phyloP scores from a whole-genome alignment of 371 early-diverging fungal species.

The Conidiobolus incongruus region DNA sequence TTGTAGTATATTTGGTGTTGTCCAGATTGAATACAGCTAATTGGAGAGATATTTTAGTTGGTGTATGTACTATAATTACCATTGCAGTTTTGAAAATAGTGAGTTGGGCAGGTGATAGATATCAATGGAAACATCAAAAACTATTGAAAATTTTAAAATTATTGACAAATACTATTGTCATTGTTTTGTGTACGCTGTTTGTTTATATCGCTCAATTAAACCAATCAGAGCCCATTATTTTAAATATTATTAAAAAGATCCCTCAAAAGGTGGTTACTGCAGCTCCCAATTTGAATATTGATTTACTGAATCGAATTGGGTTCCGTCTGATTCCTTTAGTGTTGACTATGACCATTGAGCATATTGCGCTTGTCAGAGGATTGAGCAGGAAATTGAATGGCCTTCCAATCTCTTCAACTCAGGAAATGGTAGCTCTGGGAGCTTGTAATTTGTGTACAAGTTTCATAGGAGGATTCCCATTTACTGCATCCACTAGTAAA shows the following conservation, averaged over 20 bases:
- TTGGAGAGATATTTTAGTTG: too few relatives aligned
- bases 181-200: slow-evolving; percentile 46
- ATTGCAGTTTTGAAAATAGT: too few relatives aligned
- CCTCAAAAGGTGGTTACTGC: slow-evolving; percentile 45
- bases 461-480: slow-evolving; percentile 61
- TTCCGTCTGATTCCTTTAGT: slow-evolving; percentile 28
- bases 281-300: slow-evolving; percentile 20
- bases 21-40: too few relatives aligned
- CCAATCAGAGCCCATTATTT: slow-evolving; percentile 6
- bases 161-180: slow-evolving; percentile 16
- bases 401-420: slow-evolving; percentile 7
- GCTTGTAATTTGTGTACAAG: slow-evolving; percentile 49
- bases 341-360: slow-evolving; percentile 56
- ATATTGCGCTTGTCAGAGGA: slow-evolving; percentile 54
- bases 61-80: too few relatives aligned
- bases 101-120: too few relatives aligned
- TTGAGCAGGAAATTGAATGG: slow-evolving; percentile 12
- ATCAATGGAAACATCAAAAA: too few relatives aligned
- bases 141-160: too few relatives aligned
- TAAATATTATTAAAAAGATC: slow-evolving; percentile 8
- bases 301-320: slow-evolving; percentile 18
- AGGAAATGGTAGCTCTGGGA: slow-evolving; percentile 72
- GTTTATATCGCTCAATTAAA: slow-evolving; percentile 43
- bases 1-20: slow-evolving; percentile 23
- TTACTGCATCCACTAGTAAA: slow-evolving; percentile 71